Evolutionary conservation across 306 rosid species (phyloP).

Genomic region (Betula pendula): DNA sequence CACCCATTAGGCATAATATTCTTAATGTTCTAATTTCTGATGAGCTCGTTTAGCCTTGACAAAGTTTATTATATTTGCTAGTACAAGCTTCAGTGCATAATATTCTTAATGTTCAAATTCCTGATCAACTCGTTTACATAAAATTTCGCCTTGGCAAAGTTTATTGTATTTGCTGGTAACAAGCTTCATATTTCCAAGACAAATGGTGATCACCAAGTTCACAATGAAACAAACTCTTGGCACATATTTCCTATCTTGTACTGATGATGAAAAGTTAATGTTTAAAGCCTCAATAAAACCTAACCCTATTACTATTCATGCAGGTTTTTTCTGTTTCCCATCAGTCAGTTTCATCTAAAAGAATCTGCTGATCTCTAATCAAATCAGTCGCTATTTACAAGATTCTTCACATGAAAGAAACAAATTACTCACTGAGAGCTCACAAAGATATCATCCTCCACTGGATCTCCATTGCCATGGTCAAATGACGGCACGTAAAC

Average conservation of each 20-base stretch:
- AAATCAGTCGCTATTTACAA: not conserved
- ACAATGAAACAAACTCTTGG: not conserved
- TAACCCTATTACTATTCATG: not conserved
- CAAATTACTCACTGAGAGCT: slow-evolving; percentile 67
- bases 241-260: not conserved
- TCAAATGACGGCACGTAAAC: slow-evolving; percentile 90
- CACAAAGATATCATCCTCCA: slow-evolving; percentile 80
- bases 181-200: not conserved
- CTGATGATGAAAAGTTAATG: not conserved
- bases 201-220: not conserved
- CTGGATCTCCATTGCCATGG: slow-evolving; percentile 92
- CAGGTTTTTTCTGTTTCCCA: not conserved
- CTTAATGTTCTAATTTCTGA: not conserved
- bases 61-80: not conserved
- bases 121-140: not conserved
- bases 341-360: not conserved
- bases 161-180: not conserved
- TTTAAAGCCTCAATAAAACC: not conserved
- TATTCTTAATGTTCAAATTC: not conserved
- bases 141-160: not conserved
- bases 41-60: not conserved
- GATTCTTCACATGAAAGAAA: slow-evolving; percentile 2
- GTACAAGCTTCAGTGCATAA: not conserved
- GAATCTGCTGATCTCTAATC: not conserved
- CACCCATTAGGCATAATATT: not conserved